Evolutionary conservation across 2,329 filamentous ascomycete species (phyloP), one percentile per base, ranked within the genome.

Genomic region (Metarhizium sp.): DNA sequence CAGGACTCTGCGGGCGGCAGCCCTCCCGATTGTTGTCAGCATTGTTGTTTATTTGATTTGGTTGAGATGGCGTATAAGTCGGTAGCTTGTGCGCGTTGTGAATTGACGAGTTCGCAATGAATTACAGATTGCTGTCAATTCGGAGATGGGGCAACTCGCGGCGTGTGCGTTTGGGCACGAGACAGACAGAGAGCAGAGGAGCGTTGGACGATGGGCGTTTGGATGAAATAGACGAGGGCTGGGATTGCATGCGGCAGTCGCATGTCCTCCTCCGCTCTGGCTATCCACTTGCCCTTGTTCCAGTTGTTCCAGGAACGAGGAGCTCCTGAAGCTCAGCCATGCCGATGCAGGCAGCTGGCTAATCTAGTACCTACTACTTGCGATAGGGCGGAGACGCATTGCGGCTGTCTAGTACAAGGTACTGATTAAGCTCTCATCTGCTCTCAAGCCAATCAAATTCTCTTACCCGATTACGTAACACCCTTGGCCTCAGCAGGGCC

Each of bases 11-110:
- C 67, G 68, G 57, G 68, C 64, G 54, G 70, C 70, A 53, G 66
- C 68, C 59, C 73, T 69, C 59, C 70, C 69, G 59, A 76, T 64
- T 34, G 69, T 66, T 52, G 69, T 71, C 58, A 78, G 64, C 75
- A 78, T 78, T 56, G 57, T 62, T 48, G 54, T 48, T 29, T 6
- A 14, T 18, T 48, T 14, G 5, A 3, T 36, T 29, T 58, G 42
- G 49, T 59, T 56, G n/a, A 20, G 4, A 16, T 63, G 54, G n/a
- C 42, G 38, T 50, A 48, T n/a, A 38, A 38, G 32, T 32, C 29
- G 38, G 46, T 47, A 18, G 47, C n/a, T 36, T 48, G 29, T 20
- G 51, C 32, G 32, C 29, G 16, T 34, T 32, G 51, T 32, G 49
- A 34, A 50, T 36, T 40, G 40, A 46, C 45, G 48, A 20, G 49